Percentiles rank a stretch among this genome's conserved stretches.
Evolutionary conservation across 495 filamentous ascomycete genomes (phyloP).

Genomic region (Usnea hakonensis): DNA sequence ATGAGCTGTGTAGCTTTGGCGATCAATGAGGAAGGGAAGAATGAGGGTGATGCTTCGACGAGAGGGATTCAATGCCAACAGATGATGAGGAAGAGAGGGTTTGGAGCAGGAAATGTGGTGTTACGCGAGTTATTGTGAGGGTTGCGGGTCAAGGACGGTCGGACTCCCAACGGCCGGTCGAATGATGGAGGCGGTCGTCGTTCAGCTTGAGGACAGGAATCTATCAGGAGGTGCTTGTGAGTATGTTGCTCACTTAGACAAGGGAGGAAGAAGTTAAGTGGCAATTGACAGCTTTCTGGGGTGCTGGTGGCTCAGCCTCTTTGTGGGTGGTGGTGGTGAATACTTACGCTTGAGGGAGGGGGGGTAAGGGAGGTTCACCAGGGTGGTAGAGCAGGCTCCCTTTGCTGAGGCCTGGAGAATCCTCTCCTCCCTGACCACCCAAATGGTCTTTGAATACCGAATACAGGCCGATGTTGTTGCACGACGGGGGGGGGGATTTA

Average conservation of each 20-base stretch:
- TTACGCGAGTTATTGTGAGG: conserved; percentile 2
- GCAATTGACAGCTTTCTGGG: conserved; percentile 6
- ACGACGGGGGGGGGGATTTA: neutral
- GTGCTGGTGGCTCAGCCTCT: conserved; percentile 10
- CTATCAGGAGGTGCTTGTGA: conserved; percentile 1
- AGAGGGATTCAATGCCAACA: neutral
- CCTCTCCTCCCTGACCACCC: neutral
- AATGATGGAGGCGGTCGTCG: neutral
- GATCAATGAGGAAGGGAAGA: neutral
- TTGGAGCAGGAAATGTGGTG: neutral
- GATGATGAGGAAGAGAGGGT: neutral
- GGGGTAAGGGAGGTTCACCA: neutral
- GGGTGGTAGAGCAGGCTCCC: neutral
- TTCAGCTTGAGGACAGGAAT: neutral
- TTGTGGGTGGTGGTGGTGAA: conserved; percentile 3
- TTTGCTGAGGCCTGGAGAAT: neutral
- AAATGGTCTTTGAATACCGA: neutral
- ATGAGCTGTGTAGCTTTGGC: neutral
- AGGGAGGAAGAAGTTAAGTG: neutral
- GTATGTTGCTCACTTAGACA: neutral
- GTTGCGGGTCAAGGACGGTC: conserved; percentile 7
- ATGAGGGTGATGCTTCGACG: neutral
- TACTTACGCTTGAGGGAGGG: neutral
- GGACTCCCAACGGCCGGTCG: conserved; percentile 4
- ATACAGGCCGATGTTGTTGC: neutral